Base-by-base conservation (phyloP, 805 yeast genomes). In the Starmera amethionina region DNA sequence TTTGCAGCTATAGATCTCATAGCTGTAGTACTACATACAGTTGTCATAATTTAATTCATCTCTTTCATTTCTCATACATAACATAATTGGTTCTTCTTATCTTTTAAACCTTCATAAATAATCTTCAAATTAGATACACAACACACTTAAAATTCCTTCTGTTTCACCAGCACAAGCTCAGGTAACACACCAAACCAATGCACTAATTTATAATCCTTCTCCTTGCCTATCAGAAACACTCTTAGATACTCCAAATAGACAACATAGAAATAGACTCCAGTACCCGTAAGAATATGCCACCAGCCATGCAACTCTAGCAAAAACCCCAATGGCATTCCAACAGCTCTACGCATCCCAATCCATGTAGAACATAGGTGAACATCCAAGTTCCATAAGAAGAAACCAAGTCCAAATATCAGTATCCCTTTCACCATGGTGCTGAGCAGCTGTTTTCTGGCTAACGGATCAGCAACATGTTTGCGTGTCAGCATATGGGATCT, bases 281-380 rank as follows among this genome's bases (percentile, higher is more conserved):
- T 65, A 1, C 95, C 95, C 0, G 93, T 84, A 47, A 84, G 70
- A 10, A 84, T 64, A 56, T 90, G 97, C 97, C 97, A 90, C 97
- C 97, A 90, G 19, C 95, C 96, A 54, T 90, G 97, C 27, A 95
- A 82, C 60, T 90, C 97, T 30, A 90, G 66, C 4, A 90, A 48
- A 45, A 87, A 73, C 2, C 97, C 97, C 40, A 81, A 73, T 2
- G 97, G 97, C 64, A 82, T 72, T 4, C 97, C 95, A 12, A 78
- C 58, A 4, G 63, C 49, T 43, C 93, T 72, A 58, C 96, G 73
- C 13, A 75, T 53, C 7, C 60, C 44, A 32, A 78, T 70, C 60
- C 85, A 79, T 19, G 59, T 58, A 13, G 64, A 49, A 58, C 97
- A 90, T 42, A 82, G 72, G 47, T 85, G 83, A 42, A 84, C 86